phyloP scores from a whole-genome alignment of 1,284 basidiomycete genomes.

The Ustilago esculenta region DNA sequence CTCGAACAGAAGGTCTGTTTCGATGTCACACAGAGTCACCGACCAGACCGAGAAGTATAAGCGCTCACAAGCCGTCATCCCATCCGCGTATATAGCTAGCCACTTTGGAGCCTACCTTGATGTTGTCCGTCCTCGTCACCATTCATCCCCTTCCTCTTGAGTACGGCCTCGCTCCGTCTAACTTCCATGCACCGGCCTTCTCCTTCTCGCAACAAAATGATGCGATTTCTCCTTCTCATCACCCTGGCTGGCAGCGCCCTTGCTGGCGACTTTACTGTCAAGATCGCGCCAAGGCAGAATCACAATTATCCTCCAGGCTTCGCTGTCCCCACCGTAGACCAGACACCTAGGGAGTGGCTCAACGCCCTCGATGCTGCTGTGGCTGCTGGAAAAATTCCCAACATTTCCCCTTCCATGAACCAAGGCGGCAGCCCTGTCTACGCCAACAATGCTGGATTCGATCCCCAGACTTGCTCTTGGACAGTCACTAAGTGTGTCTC shows the following conservation, averaged over 20 bases:
- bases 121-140: neutral
- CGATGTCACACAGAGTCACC: neutral
- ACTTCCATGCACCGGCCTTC: neutral
- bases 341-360: slow-evolving; percentile 50
- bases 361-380: slow-evolving; percentile 40
- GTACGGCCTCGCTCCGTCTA: neutral
- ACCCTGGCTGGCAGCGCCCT: slow-evolving; percentile 29
- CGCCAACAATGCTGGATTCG: slow-evolving; percentile 32
- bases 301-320: slow-evolving; percentile 27
- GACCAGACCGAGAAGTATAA: neutral
- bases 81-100: slow-evolving; percentile 2
- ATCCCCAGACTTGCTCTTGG: slow-evolving; percentile 50
- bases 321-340: slow-evolving; percentile 16
- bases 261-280: slow-evolving; percentile 40
- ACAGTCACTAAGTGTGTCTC: slow-evolving; percentile 71
- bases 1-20: neutral
- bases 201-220: slow-evolving; percentile 5
- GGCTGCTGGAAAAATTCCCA: slow-evolving; percentile 53
- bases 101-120: neutral
- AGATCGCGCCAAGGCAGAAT: slow-evolving; percentile 30
- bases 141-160: neutral
- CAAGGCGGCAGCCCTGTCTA: slow-evolving; percentile 37
- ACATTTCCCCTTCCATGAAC: slow-evolving; percentile 29
- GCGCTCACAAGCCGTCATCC: neutral
- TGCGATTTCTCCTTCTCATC: slow-evolving; percentile 26